Percentiles rank a stretch among this genome's conserved stretches.
Conservation (phyloP, 2,329 filamentous ascomycete species). For the Colletotrichum abscissum region DNA sequence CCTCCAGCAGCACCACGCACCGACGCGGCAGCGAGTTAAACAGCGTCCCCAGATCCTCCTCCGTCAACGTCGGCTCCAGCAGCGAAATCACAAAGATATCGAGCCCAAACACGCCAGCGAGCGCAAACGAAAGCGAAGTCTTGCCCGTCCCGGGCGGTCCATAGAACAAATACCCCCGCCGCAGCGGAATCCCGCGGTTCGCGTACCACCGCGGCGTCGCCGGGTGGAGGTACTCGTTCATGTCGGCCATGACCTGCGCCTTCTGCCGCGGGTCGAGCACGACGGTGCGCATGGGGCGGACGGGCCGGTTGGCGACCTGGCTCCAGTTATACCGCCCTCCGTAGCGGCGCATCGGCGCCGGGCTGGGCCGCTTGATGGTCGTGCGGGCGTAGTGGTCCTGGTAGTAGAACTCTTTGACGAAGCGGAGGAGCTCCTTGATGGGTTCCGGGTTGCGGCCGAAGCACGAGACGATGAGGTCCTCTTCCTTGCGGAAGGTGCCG, state of each 20-base stretch:
- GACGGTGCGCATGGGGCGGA: constrained; percentile 79
- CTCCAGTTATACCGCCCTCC: constrained; percentile 61
- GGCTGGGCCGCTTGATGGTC: constrained; percentile 61
- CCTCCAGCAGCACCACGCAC: constrained; percentile 75
- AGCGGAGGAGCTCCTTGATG: constrained; percentile 65
- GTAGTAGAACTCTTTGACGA: constrained; percentile 64
- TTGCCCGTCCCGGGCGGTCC: constrained; percentile 82
- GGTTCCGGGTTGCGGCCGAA: constrained; percentile 63
- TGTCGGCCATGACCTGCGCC: constrained; percentile 73
- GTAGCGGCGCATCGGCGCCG: constrained; percentile 30
- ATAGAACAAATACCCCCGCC: constrained; percentile 82
- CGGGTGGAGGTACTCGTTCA: constrained; percentile 83
- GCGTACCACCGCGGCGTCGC: constrained; percentile 79
- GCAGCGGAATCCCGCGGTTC: constrained; percentile 78
- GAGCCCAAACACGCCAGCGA: constrained; percentile 74
- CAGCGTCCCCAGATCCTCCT: constrained; percentile 68
- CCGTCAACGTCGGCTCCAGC: constrained; percentile 66
- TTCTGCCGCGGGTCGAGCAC: constrained; percentile 78
- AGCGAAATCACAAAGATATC: constrained; percentile 74
- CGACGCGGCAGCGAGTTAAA: constrained; percentile 71
- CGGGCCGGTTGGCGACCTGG: constrained; percentile 70
- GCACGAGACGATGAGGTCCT: constrained; percentile 65
- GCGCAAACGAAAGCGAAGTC: constrained; percentile 73
- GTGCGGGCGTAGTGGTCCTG: constrained; percentile 65
- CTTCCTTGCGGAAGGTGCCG: constrained; percentile 60